phyloP scores from a whole-genome alignment of 495 filamentous ascomycete genomes.

The Rhizodiscina lignyota region DNA sequence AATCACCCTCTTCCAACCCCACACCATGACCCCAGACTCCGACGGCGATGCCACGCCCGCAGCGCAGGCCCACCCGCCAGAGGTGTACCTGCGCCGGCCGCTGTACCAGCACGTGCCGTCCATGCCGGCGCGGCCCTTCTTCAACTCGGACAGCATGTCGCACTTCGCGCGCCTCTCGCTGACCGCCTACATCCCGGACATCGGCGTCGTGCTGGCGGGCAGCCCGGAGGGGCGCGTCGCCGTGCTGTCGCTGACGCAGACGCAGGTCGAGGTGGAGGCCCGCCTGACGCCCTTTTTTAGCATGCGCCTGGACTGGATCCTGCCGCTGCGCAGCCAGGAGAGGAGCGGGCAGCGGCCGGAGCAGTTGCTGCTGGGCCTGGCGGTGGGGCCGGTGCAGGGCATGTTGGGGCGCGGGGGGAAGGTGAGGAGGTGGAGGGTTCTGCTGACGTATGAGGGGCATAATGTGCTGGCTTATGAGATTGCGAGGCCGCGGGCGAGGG shows the following conservation, averaged over 20 bases:
- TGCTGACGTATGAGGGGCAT: conserved; percentile 63
- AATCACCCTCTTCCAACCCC: too few species aligned
- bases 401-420: conserved; percentile 22
- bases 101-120: conserved; percentile 30
- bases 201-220: conserved; percentile 58
- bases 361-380: conserved; percentile 34
- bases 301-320: conserved; percentile 20
- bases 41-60: not conserved
- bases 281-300: not conserved
- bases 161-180: too few species aligned
- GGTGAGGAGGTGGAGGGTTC: conserved; percentile 43
- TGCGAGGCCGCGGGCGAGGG: too few species aligned
- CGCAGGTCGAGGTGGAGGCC: not conserved
- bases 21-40: too few species aligned
- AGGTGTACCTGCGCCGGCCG: conserved; percentile 11
- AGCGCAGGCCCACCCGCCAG: not conserved
- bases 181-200: conserved; percentile 56
- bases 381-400: conserved; percentile 47
- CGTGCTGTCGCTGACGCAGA: conserved; percentile 18
- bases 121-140: too few species aligned
- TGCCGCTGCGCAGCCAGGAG: conserved; percentile 36
- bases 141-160: too few species aligned
- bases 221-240: conserved; percentile 60
- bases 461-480: conserved; percentile 73
- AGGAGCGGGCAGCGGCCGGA: conserved; percentile 24